Conservation (phyloP, 2,329 filamentous ascomycete species). For the Akanthomyces dipterigenus region DNA sequence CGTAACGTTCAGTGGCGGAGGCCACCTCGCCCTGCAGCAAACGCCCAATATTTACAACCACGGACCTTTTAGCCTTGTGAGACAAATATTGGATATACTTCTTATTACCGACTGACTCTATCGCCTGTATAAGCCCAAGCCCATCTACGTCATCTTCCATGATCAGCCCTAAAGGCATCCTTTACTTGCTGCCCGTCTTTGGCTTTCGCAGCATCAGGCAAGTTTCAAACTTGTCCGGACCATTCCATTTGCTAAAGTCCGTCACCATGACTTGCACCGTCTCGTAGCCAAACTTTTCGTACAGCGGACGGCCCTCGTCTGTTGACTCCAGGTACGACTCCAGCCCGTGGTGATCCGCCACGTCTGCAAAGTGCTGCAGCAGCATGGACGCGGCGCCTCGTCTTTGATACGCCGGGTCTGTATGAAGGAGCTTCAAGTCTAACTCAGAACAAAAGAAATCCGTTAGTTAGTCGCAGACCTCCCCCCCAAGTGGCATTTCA, state of each 20-base stretch:
- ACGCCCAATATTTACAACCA: not conserved
- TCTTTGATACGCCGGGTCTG: constrained; percentile 29
- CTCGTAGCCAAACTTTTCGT: constrained; percentile 30
- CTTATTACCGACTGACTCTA: not conserved
- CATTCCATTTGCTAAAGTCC: constrained; percentile 25
- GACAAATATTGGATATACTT: not conserved
- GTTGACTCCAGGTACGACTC: constrained; percentile 32
- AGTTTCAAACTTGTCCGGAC: constrained; percentile 15
- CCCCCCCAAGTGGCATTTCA: no score
- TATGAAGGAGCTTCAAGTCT: constrained; percentile 34
- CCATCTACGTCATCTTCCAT: not conserved
- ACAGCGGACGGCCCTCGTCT: constrained; percentile 24
- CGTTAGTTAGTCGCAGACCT: not conserved
- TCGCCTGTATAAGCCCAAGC: not conserved
- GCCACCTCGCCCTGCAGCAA: not conserved
- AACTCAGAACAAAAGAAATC: not conserved
- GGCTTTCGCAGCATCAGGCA: constrained; percentile 10
- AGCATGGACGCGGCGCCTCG: constrained; percentile 29
- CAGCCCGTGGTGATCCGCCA: constrained; percentile 31
- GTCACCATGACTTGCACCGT: constrained; percentile 20
- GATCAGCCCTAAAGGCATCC: not conserved
- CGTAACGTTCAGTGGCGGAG: not conserved
- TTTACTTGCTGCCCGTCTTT: not conserved
- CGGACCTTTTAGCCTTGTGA: not conserved
- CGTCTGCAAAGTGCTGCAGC: constrained; percentile 27